Conservation (phyloP, 345 rosid genomes). For the Sisymbrium altissimum region DNA sequence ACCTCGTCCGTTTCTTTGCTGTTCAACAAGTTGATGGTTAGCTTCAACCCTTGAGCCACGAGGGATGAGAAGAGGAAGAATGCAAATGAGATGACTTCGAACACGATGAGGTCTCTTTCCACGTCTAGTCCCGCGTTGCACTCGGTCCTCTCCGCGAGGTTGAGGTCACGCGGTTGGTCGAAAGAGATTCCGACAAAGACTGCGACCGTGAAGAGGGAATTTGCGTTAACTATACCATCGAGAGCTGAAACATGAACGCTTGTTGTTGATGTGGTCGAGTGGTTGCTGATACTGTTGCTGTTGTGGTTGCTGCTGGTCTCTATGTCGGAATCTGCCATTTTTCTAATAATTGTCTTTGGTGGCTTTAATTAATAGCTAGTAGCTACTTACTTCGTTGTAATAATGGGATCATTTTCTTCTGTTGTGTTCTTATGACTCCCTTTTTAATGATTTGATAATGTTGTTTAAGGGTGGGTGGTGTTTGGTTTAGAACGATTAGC, state of each 20-base stretch:
- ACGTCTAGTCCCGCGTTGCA: conserved; percentile 30
- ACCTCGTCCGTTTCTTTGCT: conserved; percentile 27
- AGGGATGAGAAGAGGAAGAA: conserved; percentile 36
- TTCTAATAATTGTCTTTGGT: background rate
- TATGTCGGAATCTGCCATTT: conserved; percentile 31
- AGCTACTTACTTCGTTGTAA: background rate
- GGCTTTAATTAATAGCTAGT: background rate
- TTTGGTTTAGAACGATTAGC: conserved; percentile 27
- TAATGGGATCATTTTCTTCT: conserved; percentile 7
- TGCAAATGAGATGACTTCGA: conserved; percentile 32
- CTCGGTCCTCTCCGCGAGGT: conserved; percentile 16
- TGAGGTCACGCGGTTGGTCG: conserved; percentile 20
- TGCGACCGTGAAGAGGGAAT: conserved; percentile 34
- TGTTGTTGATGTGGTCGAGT: conserved; percentile 11
- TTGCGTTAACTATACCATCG: conserved; percentile 29
- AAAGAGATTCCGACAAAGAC: conserved; percentile 34
- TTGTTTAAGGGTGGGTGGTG: conserved; percentile 27
- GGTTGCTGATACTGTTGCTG: background rate
- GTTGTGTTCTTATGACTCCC: background rate
- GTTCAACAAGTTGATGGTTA: conserved; percentile 28
- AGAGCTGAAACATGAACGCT: conserved; percentile 34
- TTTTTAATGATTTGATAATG: conserved; percentile 4
- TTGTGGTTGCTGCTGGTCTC: conserved; percentile 15
- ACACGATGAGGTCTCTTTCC: conserved; percentile 25
- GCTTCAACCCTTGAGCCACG: conserved; percentile 34